Evolutionary conservation across 768 basidiomycete genomes (phyloP).

Genomic region (Leucosporidium yakuticum): DNA sequence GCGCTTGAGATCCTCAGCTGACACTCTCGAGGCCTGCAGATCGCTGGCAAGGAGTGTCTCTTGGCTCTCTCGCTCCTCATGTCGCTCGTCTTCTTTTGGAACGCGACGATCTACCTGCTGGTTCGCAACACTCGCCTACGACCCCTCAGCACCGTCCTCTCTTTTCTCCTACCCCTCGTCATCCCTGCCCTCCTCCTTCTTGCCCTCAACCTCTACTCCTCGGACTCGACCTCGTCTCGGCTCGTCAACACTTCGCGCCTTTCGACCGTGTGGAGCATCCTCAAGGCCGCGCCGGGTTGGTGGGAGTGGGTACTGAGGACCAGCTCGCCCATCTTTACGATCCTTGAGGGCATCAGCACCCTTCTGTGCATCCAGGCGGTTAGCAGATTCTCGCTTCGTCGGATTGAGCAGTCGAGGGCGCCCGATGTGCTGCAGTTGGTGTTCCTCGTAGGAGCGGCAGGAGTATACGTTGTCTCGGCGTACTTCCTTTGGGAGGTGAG

Average conservation of each 20-base stretch:
- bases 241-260: background rate
- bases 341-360: conserved; percentile 39
- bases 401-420: conserved; percentile 24
- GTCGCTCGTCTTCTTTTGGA: conserved; percentile 25
- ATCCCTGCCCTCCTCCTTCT: conserved; percentile 37
- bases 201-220: conserved; percentile 40
- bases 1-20: background rate
- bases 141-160: conserved; percentile 21
- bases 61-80: conserved; percentile 36
- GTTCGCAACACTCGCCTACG: conserved; percentile 33
- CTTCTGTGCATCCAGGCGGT: conserved; percentile 30
- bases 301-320: conserved; percentile 35
- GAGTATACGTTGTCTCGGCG: conserved; percentile 34
- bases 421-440: conserved; percentile 31
- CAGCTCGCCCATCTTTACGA: conserved; percentile 34
- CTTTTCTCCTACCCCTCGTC: conserved; percentile 27
- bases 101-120: conserved; percentile 26
- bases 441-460: conserved; percentile 24
- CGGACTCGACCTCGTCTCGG: conserved; percentile 40
- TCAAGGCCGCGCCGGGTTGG: conserved; percentile 11
- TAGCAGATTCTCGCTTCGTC: conserved; percentile 27
- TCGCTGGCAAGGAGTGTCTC: conserved; percentile 36
- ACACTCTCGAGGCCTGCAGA: background rate
- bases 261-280: background rate
- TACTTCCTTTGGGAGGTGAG: conserved; percentile 33